Evolutionary conservation across 1,284 basidiomycete species (phyloP).

Genomic region (Ceratobasidium papillatum): DNA sequence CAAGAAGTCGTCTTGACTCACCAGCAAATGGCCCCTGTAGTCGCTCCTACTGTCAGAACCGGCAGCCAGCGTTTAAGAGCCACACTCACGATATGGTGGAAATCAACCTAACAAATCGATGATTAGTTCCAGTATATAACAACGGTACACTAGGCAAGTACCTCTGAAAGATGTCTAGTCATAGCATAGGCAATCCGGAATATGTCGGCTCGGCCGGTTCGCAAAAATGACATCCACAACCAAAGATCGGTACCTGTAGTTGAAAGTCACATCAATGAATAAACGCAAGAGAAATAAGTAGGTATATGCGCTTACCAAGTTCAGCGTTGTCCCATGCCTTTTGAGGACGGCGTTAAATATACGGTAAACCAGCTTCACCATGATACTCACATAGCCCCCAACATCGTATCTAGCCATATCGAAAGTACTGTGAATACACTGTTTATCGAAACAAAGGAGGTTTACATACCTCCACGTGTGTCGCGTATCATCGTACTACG

Average conservation of each 20-base stretch:
- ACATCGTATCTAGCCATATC: constrained; percentile 53
- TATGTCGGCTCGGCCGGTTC: constrained; percentile 56
- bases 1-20: background rate
- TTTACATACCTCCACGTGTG: constrained; percentile 53
- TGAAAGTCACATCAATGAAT: background rate
- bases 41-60: background rate
- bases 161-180: constrained; percentile 57
- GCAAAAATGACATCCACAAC: constrained; percentile 59
- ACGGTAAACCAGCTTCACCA: background rate
- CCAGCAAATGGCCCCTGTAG: constrained; percentile 53
- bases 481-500: constrained; percentile 52
- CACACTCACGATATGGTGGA: constrained; percentile 51
- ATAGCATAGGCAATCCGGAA: constrained; percentile 55
- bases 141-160: background rate
- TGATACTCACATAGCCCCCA: constrained; percentile 55
- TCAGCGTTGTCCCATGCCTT: constrained; percentile 52
- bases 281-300: background rate
- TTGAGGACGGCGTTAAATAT: background rate
- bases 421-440: background rate
- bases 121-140: background rate
- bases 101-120: constrained; percentile 49
- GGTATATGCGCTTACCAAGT: constrained; percentile 28
- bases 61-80: background rate
- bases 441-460: background rate
- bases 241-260: constrained; percentile 54